Conservation (phyloP, 2,329 filamentous ascomycete genomes). For the Sordariomycetes sp. region DNA sequence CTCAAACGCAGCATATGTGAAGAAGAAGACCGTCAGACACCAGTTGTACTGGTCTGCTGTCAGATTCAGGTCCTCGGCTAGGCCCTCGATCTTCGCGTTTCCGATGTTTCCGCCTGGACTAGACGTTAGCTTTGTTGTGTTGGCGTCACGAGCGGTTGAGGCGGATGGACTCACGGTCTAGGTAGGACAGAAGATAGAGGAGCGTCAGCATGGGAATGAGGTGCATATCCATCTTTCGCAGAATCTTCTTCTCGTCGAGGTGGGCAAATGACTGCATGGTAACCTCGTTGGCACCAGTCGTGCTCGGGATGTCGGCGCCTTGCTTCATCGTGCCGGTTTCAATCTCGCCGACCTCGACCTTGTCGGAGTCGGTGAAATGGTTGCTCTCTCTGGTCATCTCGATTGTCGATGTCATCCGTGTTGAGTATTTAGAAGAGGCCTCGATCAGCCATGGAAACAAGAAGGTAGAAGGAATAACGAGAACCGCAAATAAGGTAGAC, state of each 20-base stretch:
- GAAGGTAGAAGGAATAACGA: not conserved
- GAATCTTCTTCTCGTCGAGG: conserved; percentile 39
- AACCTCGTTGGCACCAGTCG: not conserved
- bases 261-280: conserved; percentile 15
- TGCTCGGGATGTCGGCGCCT: conserved; percentile 4
- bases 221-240: conserved; percentile 46
- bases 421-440: not conserved
- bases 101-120: conserved; percentile 45
- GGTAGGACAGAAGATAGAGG: conserved; percentile 54
- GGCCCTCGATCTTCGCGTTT: conserved; percentile 54
- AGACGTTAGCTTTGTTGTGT: not conserved
- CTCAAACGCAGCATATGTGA: conserved; percentile 18
- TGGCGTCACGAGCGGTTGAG: conserved; percentile 3
- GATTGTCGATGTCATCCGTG: not conserved
- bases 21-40: conserved; percentile 43
- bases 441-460: not conserved
- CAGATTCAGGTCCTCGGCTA: conserved; percentile 44
- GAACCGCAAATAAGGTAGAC: not conserved
- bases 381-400: not conserved
- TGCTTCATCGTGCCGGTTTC: not conserved
- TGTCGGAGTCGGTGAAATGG: not conserved
- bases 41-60: conserved; percentile 60
- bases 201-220: conserved; percentile 53
- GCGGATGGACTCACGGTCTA: conserved; percentile 37
- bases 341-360: not conserved